phyloP scores from a whole-genome alignment of 1,284 basidiomycete species.

The Vanrija sp. region DNA sequence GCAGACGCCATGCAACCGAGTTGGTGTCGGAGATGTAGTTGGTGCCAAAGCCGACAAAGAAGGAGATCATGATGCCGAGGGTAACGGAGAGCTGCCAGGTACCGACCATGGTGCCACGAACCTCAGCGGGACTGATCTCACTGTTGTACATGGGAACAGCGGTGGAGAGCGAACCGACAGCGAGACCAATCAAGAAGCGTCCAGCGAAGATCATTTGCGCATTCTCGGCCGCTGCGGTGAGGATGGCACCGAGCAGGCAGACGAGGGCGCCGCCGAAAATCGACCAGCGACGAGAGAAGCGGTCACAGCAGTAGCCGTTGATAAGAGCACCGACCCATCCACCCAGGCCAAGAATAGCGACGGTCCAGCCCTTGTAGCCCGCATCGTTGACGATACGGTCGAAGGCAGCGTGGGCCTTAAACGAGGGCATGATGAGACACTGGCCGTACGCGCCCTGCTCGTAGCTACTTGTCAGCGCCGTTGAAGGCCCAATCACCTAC shows the following conservation, averaged over 20 bases:
- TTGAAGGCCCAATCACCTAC: constrained; percentile 3
- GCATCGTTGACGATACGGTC: constrained; percentile 11
- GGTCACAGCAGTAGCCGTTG: constrained; percentile 25
- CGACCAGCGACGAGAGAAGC: constrained; percentile 20
- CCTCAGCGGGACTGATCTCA: constrained; percentile 61
- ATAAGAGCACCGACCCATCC: constrained; percentile 24
- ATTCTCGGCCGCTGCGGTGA: constrained; percentile 19
- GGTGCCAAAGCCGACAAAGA: constrained; percentile 68
- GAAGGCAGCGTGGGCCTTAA: constrained; percentile 12
- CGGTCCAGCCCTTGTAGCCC: constrained; percentile 16
- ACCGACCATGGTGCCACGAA: constrained; percentile 67
- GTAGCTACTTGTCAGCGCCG: neutral
- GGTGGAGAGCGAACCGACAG: constrained; percentile 66
- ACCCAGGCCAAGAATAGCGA: constrained; percentile 22
- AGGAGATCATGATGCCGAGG: constrained; percentile 52
- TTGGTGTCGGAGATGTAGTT: constrained; percentile 55
- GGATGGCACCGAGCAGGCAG: constrained; percentile 19
- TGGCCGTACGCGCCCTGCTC: constrained; percentile 19
- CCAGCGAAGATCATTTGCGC: constrained; percentile 21
- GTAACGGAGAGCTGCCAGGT: constrained; percentile 58
- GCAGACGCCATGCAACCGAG: constrained; percentile 70
- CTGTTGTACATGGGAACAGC: constrained; percentile 62
- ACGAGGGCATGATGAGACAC: constrained; percentile 22
- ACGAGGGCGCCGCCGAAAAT: constrained; percentile 22
- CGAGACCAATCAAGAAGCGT: constrained; percentile 25